phyloP scores from a whole-genome alignment of 306 rosid species.

The Ceratonia siliqua region DNA sequence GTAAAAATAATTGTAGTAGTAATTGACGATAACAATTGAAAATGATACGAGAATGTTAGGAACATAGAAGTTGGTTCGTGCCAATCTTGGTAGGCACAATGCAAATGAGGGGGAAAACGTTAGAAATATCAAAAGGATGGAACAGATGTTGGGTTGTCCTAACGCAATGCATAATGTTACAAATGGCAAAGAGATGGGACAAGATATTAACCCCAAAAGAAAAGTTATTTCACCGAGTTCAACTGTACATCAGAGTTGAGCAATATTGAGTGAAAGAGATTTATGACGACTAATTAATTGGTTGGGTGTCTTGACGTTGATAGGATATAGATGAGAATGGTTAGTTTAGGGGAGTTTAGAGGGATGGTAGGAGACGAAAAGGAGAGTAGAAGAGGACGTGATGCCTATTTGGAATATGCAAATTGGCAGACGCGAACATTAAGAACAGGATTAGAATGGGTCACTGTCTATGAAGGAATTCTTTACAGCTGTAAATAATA shows the following conservation, averaged over 20 bases:
- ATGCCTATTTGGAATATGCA: slow-evolving; percentile 13
- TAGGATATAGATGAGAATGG: neutral
- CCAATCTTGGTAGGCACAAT: neutral
- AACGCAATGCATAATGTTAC: slow-evolving; percentile 9
- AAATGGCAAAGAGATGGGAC: slow-evolving; percentile 18
- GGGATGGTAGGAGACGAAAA: neutral
- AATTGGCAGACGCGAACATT: neutral
- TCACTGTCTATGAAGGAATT: neutral
- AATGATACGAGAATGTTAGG: neutral
- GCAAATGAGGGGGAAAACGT: neutral
- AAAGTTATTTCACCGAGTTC: neutral
- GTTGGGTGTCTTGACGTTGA: slow-evolving; percentile 2
- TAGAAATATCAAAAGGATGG: neutral
- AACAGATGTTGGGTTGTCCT: slow-evolving; percentile 5
- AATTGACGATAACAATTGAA: no score
- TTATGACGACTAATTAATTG: neutral
- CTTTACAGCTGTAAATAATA: slow-evolving; percentile 35
- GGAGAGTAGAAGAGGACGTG: neutral
- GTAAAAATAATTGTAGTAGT: no score
- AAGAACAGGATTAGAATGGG: neutral
- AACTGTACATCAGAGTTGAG: no score
- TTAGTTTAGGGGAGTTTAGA: neutral
- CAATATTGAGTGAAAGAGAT: neutral
- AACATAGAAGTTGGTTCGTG: no score
- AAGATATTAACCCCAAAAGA: neutral